phyloP scores from a whole-genome alignment of 441 rosid genomes.

The Adansonia grandidieri region DNA sequence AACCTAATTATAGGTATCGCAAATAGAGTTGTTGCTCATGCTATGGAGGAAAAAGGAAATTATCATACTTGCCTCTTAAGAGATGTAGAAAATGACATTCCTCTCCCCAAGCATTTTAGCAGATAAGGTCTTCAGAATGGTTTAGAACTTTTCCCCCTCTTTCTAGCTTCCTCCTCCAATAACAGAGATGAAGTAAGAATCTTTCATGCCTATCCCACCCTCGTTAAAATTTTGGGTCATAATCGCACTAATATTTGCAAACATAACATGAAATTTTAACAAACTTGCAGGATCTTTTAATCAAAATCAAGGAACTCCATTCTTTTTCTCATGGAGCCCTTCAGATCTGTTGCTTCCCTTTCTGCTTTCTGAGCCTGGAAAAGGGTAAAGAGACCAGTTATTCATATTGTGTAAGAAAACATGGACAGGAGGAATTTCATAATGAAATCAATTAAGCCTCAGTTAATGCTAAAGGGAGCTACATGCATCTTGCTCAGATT shows the following conservation, averaged over 20 bases:
- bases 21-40: conserved; percentile 18
- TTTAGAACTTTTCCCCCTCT: conserved; percentile 6
- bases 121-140: conserved; percentile 22
- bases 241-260: conserved; percentile 39
- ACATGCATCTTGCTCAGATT: background rate
- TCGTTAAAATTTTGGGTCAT: conserved; percentile 25
- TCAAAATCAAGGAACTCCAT: conserved; percentile 91
- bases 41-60: conserved; percentile 4
- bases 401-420: background rate
- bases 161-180: conserved; percentile 30
- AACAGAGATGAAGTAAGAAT: conserved; percentile 20
- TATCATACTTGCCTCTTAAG: conserved; percentile 22
- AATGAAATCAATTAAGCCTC: background rate
- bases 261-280: conserved; percentile 28
- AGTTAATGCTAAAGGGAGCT: background rate
- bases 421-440: background rate
- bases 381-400: conserved; percentile 21
- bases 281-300: conserved; percentile 32
- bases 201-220: conserved; percentile 19
- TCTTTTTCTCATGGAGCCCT: conserved; percentile 78
- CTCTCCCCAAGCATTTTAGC: conserved; percentile 16
- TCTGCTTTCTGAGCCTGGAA: conserved; percentile 79
- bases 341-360: conserved; percentile 66
- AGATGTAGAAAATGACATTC: conserved; percentile 15
- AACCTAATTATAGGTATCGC: conserved; percentile 24